A percentile compares a stretch with the other conserved stretches of the same genome.
These are phyloP conservation scores for Sugiyamaella japonica DNA, from an alignment of 1,139 yeast genomes.

Conservation along the genomic window DNA sequence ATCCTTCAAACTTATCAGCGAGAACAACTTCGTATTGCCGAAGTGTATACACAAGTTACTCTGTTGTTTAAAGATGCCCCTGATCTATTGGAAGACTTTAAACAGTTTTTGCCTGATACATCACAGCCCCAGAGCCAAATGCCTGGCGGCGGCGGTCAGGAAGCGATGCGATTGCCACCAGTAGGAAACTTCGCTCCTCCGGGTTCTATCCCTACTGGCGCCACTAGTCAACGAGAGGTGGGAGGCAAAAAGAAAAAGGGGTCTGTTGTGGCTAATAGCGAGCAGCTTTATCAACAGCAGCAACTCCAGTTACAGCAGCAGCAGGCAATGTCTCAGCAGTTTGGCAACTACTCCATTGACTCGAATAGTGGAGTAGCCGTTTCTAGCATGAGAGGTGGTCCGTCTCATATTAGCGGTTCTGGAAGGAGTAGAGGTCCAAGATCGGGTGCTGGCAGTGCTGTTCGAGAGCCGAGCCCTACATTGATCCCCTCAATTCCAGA, in stretches of 20 bases:
- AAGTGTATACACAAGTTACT: constrained; percentile 92
- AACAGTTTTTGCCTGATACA: constrained; percentile 93
- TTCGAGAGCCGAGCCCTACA: constrained; percentile 57
- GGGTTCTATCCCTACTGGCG: constrained; percentile 11
- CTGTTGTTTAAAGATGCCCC: constrained; percentile 89
- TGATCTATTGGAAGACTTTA: constrained; percentile 89
- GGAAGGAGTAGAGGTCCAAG: constrained; percentile 31
- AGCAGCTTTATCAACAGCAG: constrained; percentile 12
- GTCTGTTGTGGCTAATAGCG: constrained; percentile 13
- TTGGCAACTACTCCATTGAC: constrained; percentile 20
- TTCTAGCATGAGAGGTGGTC: constrained; percentile 41
- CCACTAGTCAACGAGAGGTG: constrained; percentile 7
- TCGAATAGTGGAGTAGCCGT: constrained; percentile 40
- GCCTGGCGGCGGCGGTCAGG: constrained; percentile 18
- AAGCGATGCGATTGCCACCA: constrained; percentile 71
- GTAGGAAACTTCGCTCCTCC: constrained; percentile 95
- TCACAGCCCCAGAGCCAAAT: constrained; percentile 37
- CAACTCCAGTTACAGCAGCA: constrained; percentile 8
- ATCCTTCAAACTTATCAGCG: constrained; percentile 94
- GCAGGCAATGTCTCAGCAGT: constrained; percentile 5
- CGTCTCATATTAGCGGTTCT: constrained; percentile 12
- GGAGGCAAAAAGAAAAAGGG: constrained; percentile 24
- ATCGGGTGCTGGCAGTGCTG: not conserved
- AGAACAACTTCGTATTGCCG: constrained; percentile 92
- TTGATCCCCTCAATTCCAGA: constrained; percentile 85